phyloP scores from a whole-genome alignment of 2,329 filamentous ascomycete genomes.

The Botryotinia narcissicola region DNA sequence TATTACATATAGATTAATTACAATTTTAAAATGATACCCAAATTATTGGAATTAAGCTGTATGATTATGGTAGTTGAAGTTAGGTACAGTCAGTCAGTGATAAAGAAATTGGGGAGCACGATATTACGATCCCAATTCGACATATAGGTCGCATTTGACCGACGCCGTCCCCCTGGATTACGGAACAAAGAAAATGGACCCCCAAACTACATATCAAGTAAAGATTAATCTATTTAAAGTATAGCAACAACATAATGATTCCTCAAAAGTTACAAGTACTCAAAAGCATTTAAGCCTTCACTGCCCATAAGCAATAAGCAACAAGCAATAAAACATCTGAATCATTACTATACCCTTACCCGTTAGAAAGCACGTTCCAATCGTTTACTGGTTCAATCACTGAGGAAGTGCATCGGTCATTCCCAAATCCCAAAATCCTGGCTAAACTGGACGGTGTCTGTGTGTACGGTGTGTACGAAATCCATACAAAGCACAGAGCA shows the following conservation, averaged over 20 bases:
- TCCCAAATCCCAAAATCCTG: constrained; percentile 2
- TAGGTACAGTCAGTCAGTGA: background rate
- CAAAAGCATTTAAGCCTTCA: background rate
- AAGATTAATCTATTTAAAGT: constrained; percentile 15
- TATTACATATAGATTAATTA: background rate
- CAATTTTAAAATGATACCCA: constrained; percentile 19
- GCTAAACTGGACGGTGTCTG: background rate
- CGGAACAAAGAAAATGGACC: constrained; percentile 6
- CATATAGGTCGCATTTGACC: background rate
- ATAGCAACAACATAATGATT: background rate
- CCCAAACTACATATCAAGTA: background rate
- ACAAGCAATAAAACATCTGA: background rate
- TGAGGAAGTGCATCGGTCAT: background rate
- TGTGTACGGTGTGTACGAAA: background rate
- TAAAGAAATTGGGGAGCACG: background rate
- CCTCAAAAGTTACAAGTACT: background rate
- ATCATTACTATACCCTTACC: background rate
- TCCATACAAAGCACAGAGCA: constrained; percentile 20
- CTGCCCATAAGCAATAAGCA: background rate
- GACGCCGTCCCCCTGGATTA: background rate
- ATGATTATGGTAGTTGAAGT: background rate
- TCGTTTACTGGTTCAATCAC: constrained; percentile 12
- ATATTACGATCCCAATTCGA: background rate
- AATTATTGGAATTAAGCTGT: background rate
- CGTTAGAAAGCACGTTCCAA: constrained; percentile 16